Evolutionary conservation across 306 rosid genomes (phyloP), one percentile per base, ranked within the genome.

Genomic region (Rosa multiflora): DNA sequence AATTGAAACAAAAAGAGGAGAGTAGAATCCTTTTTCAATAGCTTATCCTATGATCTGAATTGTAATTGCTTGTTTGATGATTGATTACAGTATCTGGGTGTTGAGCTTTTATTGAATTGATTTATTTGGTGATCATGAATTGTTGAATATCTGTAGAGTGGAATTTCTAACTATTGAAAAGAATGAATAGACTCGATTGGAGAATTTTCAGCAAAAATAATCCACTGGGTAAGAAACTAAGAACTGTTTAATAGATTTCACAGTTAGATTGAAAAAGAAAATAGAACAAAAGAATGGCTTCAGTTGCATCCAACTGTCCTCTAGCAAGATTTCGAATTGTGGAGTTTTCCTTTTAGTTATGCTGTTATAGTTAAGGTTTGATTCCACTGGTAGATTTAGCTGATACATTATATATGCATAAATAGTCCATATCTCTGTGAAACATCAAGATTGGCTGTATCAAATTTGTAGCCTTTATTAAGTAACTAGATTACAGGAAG

Each of bases 141-240:
- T 21, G 55, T 75, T 75, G 43, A 43, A 43, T 59, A 55, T 21
- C 40, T 56, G 23, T 53, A 40, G 23, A 42, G 26, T 74, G 68
- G 78, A 40, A 67, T 66, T 37, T 39, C 47, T 29, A 37, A 66
- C 61, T 26, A 18, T 26, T 4, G 39, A 72, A 76, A 35, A 76
- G 37, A 66, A 66, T 76, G 61, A 66, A 56, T 56, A 12, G 55
- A 61, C 26, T 58, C 32, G 68, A 42, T 42, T 42, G 21, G 17
- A 58, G 53, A 58, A 7, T 74, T 74, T 58, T 58, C 68, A 12
- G 48, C 63, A 40, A 74, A 21, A 43, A 5, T 40, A 74, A 13
- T 75, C 56, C 26, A 75, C 39, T 59, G 69, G 26, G 78, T 56
- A 74, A 74, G 77, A 74, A 40, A 40, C 40, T 74, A 40, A 74